Evolutionary conservation across 2,329 filamentous ascomycete species (phyloP).

Genomic region (Pestalotiopsis sp.): DNA sequence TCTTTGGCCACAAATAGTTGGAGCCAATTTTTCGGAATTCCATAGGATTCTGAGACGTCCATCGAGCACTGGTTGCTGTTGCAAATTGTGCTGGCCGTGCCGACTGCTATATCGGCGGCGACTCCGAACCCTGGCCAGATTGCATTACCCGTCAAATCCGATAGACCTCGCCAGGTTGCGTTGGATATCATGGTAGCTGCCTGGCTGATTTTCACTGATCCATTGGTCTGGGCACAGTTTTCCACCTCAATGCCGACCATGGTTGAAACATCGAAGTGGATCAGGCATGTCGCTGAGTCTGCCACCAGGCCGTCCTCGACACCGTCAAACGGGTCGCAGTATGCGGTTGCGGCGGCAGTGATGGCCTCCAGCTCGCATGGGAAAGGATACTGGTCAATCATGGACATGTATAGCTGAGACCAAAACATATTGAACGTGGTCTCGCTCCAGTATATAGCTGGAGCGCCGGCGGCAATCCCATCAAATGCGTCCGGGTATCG

Average conservation of each 20-base stretch:
- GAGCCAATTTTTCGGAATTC: not conserved
- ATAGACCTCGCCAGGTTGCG: not conserved
- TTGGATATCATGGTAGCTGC: not conserved
- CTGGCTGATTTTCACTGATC: not conserved
- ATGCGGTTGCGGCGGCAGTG: not conserved
- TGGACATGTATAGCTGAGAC: not conserved
- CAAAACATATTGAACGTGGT: not conserved
- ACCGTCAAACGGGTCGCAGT: constrained; percentile 2
- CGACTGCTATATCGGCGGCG: not conserved
- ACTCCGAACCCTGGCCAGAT: not conserved
- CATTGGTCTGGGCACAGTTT: not conserved
- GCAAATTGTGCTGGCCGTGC: not conserved
- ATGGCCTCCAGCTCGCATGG: constrained; percentile 1
- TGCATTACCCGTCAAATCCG: not conserved
- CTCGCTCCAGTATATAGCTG: constrained; percentile 35
- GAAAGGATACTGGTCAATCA: not conserved
- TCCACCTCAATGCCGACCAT: not conserved
- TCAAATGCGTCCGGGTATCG: constrained; percentile 53
- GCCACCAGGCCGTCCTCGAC: not conserved
- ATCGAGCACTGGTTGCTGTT: not conserved
- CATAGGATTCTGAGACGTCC: not conserved
- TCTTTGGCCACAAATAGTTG: not conserved
- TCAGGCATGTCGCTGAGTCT: not conserved
- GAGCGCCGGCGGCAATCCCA: constrained; percentile 48
- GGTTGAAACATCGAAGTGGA: not conserved